Evolutionary conservation across 352 stramenopile species (phyloP), one percentile per base, ranked within the genome.

Genomic region (Phytophthora pinifolia): DNA sequence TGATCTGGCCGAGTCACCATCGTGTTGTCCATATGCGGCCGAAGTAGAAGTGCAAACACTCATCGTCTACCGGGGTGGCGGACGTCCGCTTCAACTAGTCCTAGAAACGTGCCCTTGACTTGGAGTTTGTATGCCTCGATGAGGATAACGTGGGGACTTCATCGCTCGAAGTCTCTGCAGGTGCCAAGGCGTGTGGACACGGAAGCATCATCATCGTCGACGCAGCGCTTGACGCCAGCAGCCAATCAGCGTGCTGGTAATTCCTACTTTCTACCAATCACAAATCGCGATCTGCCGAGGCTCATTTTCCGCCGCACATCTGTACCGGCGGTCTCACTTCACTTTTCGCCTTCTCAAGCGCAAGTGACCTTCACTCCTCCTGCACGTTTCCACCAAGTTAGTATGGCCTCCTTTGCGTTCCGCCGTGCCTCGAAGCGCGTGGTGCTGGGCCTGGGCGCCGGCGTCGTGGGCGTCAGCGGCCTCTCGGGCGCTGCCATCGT

Each of bases 351-450:
- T 25, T 36, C 37, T 58, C 20, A 22, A 59, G 48, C 49, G 25
- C 38, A 60, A 53, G 36, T 14, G 41, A 49, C 25, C 46, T 46
- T 57, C 45, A 47, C 51, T 33, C 29, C 31, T 46, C 29, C 31
- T 46, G 30, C 20, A 17, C 17, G 39, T 12, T 14, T 33, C 15
- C 31, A 32, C 6, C 4, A 20, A 7, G 20, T 20, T 17, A 61
- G 9, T 13, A 91, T 91, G 80, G 74, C 76, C 33, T 83, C 78
- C 43, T 76, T 83, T 31, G 64, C 67, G 12, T 92, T 88, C 59
- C 68, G 73, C 18, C 73, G 73, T 37, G 69, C 66, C 5, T 82
- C 75, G 1, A 76, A 75, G 64, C 79, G 77, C 54, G 62, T 82
- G 30, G 74, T 62, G 27, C 46, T 89, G 30, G 74, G 79, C 44